Evolutionary conservation across 2,329 filamentous ascomycete species (phyloP).

Genomic region (Setomelanomma holmii): DNA sequence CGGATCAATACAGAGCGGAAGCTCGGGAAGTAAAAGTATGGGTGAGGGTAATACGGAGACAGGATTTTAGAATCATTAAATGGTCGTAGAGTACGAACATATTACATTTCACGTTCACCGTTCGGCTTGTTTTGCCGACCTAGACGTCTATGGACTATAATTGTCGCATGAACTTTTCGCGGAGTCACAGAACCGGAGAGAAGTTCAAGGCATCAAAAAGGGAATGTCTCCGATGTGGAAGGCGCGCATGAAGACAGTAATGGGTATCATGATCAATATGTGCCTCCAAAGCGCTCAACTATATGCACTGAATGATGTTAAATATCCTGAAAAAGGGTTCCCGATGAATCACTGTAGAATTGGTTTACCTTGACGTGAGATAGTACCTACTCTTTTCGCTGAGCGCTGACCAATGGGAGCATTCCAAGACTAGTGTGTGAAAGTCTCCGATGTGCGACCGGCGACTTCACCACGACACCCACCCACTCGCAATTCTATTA

Average conservation of each 20-base stretch:
- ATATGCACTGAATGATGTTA: background rate
- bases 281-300: no score
- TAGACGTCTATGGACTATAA: background rate
- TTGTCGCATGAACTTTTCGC: background rate
- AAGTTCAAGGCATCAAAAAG: background rate
- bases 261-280: no score
- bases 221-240: slow-evolving; percentile 3
- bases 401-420: slow-evolving; percentile 19
- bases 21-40: slow-evolving; percentile 89
- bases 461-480: slow-evolving; percentile 16
- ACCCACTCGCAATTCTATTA: background rate
- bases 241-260: no score
- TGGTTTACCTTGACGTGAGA: background rate
- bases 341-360: background rate
- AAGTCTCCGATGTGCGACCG: slow-evolving; percentile 25
- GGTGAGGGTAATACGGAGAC: slow-evolving; percentile 90
- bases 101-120: no score
- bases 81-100: background rate
- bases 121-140: background rate
- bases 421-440: slow-evolving; percentile 9
- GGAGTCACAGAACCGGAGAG: background rate
- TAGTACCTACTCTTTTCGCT: background rate
- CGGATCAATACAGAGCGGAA: slow-evolving; percentile 89
- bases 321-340: no score
- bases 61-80: slow-evolving; percentile 27